Evolutionary conservation across 1,284 basidiomycete genomes (phyloP).

Genomic region (Taiwanofungus camphoratus): DNA sequence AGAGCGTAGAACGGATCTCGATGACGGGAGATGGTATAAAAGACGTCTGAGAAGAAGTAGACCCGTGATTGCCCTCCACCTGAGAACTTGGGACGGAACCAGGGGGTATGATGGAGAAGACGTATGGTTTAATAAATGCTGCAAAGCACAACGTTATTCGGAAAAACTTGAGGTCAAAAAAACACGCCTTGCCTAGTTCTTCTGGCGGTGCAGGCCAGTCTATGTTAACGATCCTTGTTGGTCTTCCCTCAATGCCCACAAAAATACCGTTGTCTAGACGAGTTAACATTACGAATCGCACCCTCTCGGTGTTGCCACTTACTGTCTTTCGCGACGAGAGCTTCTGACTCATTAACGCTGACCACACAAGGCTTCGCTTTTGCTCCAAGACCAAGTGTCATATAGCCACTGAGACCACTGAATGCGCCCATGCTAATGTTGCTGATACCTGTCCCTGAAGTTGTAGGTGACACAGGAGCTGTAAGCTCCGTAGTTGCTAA

Average conservation of each 20-base stretch:
- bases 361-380: constrained; percentile 67
- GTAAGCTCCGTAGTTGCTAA: constrained; percentile 55
- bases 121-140: constrained; percentile 83
- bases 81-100: constrained; percentile 45
- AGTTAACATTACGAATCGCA: background rate
- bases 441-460: constrained; percentile 34
- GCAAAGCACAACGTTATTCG: constrained; percentile 2
- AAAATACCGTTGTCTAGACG: constrained; percentile 67
- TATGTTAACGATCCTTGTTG: constrained; percentile 52
- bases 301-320: constrained; percentile 21
- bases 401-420: constrained; percentile 81
- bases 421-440: constrained; percentile 65
- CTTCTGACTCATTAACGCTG: constrained; percentile 60
- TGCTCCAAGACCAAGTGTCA: constrained; percentile 75
- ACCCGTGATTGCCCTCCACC: constrained; percentile 13
- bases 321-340: constrained; percentile 81
- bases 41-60: constrained; percentile 19
- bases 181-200: constrained; percentile 53
- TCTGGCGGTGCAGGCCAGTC: constrained; percentile 82
- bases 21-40: constrained; percentile 53
- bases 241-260: constrained; percentile 65
- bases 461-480: constrained; percentile 40
- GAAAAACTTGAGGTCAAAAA: background rate
- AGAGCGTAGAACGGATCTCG: constrained; percentile 78
- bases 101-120: constrained; percentile 74